Conservation (phyloP, 257 asterid species). For the Gentiana straminea region DNA sequence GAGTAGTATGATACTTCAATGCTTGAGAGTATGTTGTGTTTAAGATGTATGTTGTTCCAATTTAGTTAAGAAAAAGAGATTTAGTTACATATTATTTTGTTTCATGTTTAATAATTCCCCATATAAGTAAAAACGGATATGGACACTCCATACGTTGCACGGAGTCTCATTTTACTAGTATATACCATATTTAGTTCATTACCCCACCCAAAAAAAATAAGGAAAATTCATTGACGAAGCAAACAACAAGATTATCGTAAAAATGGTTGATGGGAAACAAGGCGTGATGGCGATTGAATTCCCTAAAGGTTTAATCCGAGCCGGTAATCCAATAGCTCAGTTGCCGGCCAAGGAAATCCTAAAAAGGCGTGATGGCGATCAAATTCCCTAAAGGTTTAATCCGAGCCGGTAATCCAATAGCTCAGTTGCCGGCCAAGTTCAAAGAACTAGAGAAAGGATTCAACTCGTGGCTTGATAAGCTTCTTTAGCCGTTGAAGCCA, state of each 20-base stretch:
- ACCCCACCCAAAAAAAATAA: too few relatives aligned
- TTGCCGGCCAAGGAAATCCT: slow-evolving; percentile 30
- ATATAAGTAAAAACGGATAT: too few relatives aligned
- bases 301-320: slow-evolving; percentile 10
- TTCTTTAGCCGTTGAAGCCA: slow-evolving; percentile 77
- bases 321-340: slow-evolving; percentile 47
- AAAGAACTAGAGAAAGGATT: slow-evolving; percentile 51
- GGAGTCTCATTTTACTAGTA: too few relatives aligned
- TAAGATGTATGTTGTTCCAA: too few relatives aligned
- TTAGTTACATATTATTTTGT: too few relatives aligned
- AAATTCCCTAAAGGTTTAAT: slow-evolving; percentile 16
- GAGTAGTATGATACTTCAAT: too few relatives aligned
- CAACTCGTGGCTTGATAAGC: slow-evolving; percentile 66
- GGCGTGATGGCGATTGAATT: slow-evolving; percentile 35
- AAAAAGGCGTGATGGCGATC: slow-evolving; percentile 28
- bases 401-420: slow-evolving; percentile 37
- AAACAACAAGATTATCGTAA: not conserved
- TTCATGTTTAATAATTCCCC: too few relatives aligned
- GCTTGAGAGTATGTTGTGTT: too few relatives aligned
- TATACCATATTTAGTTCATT: too few relatives aligned
- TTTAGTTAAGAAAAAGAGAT: too few relatives aligned
- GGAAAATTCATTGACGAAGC: not conserved
- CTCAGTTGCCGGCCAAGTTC: slow-evolving; percentile 50
- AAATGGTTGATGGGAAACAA: slow-evolving; percentile 51
- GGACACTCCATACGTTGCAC: too few relatives aligned